phyloP scores from a whole-genome alignment of 805 yeast genomes.

The Peterozyma xylosa region DNA sequence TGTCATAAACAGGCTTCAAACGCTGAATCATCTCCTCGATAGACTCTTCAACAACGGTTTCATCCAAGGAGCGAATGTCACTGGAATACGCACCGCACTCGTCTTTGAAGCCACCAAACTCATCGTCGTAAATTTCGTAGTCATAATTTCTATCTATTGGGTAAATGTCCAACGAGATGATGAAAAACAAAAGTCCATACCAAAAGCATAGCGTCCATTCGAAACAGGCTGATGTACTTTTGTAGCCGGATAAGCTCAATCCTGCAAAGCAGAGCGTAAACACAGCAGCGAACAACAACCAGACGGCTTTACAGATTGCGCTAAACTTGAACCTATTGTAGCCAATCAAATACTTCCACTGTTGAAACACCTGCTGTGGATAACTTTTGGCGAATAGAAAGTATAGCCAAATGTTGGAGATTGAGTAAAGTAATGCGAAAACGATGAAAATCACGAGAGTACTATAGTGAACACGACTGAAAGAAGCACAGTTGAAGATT shows the following conservation, averaged over 20 bases:
- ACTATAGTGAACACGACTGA: conserved; percentile 49
- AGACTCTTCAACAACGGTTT: no score
- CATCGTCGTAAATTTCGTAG: no score
- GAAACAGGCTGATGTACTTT: conserved; percentile 51
- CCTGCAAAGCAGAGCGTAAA: conserved; percentile 64
- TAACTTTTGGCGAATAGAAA: conserved; percentile 21
- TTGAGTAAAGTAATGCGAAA: conserved; percentile 47
- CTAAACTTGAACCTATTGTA: conserved; percentile 30
- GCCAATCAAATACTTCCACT: not conserved
- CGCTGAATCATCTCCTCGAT: no score
- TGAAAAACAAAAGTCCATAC: conserved; percentile 63
- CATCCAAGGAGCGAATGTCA: no score
- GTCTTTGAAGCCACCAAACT: no score
- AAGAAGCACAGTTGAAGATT: conserved; percentile 57
- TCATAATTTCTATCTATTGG: not conserved
- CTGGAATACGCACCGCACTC: no score
- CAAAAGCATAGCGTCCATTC: conserved; percentile 89
- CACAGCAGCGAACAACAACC: conserved; percentile 63
- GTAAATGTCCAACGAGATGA: conserved; percentile 58
- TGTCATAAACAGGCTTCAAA: no score
- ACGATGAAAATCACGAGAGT: conserved; percentile 72
- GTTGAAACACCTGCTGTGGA: not conserved
- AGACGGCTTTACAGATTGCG: conserved; percentile 45
- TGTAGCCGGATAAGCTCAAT: conserved; percentile 22
- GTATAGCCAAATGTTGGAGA: conserved; percentile 38